A percentile compares a stretch with the other conserved stretches of the same genome.
These are phyloP conservation scores for Globisporangium splendens DNA, from an alignment of 352 stramenopile genomes.

Conservation along the genomic window DNA sequence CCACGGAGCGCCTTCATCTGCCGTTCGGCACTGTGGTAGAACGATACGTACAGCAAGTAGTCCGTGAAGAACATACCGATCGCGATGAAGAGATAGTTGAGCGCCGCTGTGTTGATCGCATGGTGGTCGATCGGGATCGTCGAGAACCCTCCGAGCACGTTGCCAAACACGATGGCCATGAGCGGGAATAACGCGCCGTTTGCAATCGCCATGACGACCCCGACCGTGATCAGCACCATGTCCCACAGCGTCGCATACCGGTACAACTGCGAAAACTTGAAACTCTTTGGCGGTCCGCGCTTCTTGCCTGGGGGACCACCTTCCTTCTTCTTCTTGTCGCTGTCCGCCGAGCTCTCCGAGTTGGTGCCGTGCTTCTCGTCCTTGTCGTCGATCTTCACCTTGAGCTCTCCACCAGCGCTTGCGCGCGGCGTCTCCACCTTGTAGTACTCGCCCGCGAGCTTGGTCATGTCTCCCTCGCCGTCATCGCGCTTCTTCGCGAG, in stretches of 20 bases:
- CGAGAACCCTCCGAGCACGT: conserved; percentile 28
- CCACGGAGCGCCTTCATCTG: conserved; percentile 36
- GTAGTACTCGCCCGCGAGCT: too few relatives aligned
- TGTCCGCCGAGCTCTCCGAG: too few relatives aligned
- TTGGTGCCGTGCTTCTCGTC: too few relatives aligned
- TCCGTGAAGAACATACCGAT: conserved; percentile 27
- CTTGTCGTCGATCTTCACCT: too few relatives aligned
- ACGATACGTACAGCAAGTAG: conserved; percentile 28
- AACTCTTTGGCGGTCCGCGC: too few relatives aligned
- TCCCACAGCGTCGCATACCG: conserved; percentile 32
- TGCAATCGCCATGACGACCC: conserved; percentile 18
- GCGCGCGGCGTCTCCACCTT: too few relatives aligned
- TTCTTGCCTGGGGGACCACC: too few relatives aligned
- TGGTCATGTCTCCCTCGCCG: too few relatives aligned
- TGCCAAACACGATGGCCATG: conserved; percentile 43
- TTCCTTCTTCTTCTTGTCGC: too few relatives aligned
- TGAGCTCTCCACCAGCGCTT: too few relatives aligned
- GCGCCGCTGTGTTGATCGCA: conserved; percentile 11
- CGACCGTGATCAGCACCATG: conserved; percentile 23
- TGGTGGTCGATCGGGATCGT: conserved; percentile 24
- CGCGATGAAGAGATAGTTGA: conserved; percentile 15
- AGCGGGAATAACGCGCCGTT: conserved; percentile 39
- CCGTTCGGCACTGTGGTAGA: conserved; percentile 30
- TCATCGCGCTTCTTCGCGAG: too few relatives aligned
- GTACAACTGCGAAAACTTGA: conserved; percentile 32